Evolutionary conservation across 345 rosid genomes (phyloP), one percentile per base, ranked within the genome.

Genomic region (Eucalyptus pauciflora): DNA sequence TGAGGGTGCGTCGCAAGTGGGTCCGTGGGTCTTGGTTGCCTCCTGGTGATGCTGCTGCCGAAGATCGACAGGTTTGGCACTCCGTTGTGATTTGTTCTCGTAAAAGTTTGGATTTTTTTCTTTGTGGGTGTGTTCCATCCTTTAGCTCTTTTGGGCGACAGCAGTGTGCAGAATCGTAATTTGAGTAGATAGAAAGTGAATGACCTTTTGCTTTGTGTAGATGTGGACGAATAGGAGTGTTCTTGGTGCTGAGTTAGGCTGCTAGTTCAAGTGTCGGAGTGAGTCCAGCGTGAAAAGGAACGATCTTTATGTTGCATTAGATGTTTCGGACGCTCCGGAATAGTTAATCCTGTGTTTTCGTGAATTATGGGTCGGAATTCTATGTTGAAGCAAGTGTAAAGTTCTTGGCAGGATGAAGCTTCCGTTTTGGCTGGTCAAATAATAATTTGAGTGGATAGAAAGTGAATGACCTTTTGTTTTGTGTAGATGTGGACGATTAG

Each of bases 1-100:
- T 96, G 90, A 94, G 98, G 92, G 87, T 95, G 90, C 98, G 95
- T 25, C 92, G 98, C 49, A 96, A 95, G 92, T 96, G 97, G 99
- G 83, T 92, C 37, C 48, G 89, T 64, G 97, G 94, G 11, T 88
- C 89, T 37, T 97, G 99, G 99, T 89, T 92, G 45, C 98, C 97
- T 4, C 95, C 98, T 17, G 33, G 95, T 54, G 90, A 87, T 76
- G 85, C 16, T 76, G 85, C 16, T 20, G 85, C 45, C 45, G 88
- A 87, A 85, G 60, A 86, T 56, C 87, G 29, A 64, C 88, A 90
- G 91, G 85, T 92, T 60, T 60, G 89, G 87, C 90, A 89, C 92
- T 41, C 41, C 50, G 54, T 52, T 89, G 76, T 88, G 24, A 62
- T 86, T 71, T 49, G 64, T 90, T 50, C 49, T 83, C 37, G 76